These are phyloP conservation scores for Craspedostauros australis DNA, from an alignment of 108 stramenopile species.

Conservation along the genomic window DNA sequence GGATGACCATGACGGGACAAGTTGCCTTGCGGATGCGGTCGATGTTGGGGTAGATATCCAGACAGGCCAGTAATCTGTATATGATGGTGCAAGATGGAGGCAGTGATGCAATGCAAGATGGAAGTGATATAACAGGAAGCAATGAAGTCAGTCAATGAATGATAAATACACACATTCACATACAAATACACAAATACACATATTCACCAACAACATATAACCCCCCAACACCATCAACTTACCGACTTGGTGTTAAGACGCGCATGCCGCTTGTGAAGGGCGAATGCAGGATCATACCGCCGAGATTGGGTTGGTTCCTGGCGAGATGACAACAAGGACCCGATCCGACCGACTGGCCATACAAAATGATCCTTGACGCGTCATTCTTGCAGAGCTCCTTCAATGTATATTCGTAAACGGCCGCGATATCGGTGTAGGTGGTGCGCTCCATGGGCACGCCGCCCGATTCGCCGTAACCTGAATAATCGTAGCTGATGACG, in stretches of 20 bases:
- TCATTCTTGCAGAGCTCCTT: slow-evolving; percentile 31
- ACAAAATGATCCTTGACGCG: slow-evolving; percentile 59
- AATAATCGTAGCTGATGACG: slow-evolving; percentile 83
- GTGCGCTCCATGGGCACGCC: slow-evolving; percentile 74
- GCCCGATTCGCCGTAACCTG: slow-evolving; percentile 78
- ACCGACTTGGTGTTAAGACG: slow-evolving; percentile 77
- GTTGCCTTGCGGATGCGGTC: slow-evolving; percentile 66
- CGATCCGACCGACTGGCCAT: slow-evolving; percentile 87
- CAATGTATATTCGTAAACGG: slow-evolving; percentile 68
- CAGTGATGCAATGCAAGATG: not conserved
- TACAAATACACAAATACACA: not conserved
- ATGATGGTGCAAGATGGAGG: not conserved
- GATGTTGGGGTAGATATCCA: slow-evolving; percentile 88
- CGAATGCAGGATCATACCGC: slow-evolving; percentile 75
- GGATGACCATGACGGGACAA: slow-evolving; percentile 82
- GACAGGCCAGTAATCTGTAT: slow-evolving; percentile 56
- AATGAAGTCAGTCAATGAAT: slow-evolving; percentile 1
- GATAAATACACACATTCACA: not conserved
- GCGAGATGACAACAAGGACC: slow-evolving; percentile 81
- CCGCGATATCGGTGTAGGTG: slow-evolving; percentile 78
- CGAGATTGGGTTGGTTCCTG: slow-evolving; percentile 37
- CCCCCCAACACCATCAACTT: slow-evolving; percentile 5
- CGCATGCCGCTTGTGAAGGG: slow-evolving; percentile 88
- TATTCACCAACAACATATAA: too few relatives aligned
- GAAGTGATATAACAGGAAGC: not conserved